Conservation (phyloP, 768 basidiomycete genomes). For the Suillus luteus region DNA sequence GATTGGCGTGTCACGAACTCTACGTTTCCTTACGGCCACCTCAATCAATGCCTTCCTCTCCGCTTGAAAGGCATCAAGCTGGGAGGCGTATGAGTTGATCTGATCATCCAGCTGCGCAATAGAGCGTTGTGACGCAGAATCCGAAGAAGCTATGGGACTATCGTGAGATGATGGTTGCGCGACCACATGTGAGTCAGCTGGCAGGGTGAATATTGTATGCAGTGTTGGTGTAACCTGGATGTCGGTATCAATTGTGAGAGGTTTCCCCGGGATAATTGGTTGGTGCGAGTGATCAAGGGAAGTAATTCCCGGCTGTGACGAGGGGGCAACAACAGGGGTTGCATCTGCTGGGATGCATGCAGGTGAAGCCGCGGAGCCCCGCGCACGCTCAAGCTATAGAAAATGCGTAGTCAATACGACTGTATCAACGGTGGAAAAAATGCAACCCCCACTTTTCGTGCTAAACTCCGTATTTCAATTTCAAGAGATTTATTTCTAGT, state of each 20-base stretch:
- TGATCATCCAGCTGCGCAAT: constrained; percentile 39
- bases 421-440: constrained; percentile 1
- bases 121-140: constrained; percentile 13
- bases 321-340: not conserved
- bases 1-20: constrained; percentile 17
- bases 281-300: not conserved
- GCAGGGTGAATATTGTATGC: not conserved
- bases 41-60: constrained; percentile 38
- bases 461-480: constrained; percentile 42
- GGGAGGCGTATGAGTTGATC: constrained; percentile 36
- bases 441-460: constrained; percentile 35
- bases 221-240: not conserved
- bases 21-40: constrained; percentile 23
- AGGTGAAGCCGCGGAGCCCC: not conserved
- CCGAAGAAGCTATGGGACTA: not conserved
- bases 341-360: not conserved
- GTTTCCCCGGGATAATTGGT: not conserved
- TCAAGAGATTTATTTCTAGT: constrained; percentile 47
- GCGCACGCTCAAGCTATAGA: not conserved
- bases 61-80: constrained; percentile 38
- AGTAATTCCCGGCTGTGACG: not conserved
- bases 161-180: not conserved
- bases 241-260: not conserved
- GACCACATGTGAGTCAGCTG: not conserved
- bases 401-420: not conserved